Evolutionary conservation across 768 basidiomycete species (phyloP), one percentile per base, ranked within the genome.

Genomic region (Cystobasidium ongulense): DNA sequence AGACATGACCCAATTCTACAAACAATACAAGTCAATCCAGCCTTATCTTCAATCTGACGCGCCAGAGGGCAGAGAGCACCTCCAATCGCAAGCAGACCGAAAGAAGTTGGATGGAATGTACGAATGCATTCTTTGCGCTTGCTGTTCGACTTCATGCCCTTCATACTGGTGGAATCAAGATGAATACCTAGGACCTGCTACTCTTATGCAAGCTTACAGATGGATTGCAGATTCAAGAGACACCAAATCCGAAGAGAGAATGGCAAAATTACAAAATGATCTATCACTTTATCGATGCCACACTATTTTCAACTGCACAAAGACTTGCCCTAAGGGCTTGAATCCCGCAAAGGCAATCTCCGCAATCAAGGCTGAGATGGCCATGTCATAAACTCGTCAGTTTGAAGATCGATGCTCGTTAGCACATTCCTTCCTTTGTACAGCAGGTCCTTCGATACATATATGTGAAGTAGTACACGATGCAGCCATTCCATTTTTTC

Each of bases 111-210:
- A 90, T 77, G 93, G 94, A 62, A 87, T 98, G 84, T 99, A 98
- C 84, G 96, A 97, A 82, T 94, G 94, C 82, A 97, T 95, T 76
- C 76, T 82, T 27, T 82, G 81, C 76, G 81, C 63, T n/a, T 97
- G 96, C 83, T 99, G 95, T 84, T 93, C 93, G 52, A 98, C 95
- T 0, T 90, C 90, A 53, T 99, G 95, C 86, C 95, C 95, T 2
- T 90, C 89, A 21, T 75, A 98, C 83, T 97, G 95, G 95, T 98
- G 95, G 95, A 98, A 97, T 83, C 92, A 93, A 82, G 93, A 97
- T 80, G 90, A 92, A 82, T 99, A 99, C 82, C 89, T 99, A 46
- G 94, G 95, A 39, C 95, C 95, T 5, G 95, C 95, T 0, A 93
- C 93, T 0, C 84, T 97, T 78, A 92, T 97, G 92, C 90, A 92